Evolutionary conservation across 75 land plant genomes (phyloP), one percentile per base, ranked within the genome.

Genomic region (Sequoia sempervirens): DNA sequence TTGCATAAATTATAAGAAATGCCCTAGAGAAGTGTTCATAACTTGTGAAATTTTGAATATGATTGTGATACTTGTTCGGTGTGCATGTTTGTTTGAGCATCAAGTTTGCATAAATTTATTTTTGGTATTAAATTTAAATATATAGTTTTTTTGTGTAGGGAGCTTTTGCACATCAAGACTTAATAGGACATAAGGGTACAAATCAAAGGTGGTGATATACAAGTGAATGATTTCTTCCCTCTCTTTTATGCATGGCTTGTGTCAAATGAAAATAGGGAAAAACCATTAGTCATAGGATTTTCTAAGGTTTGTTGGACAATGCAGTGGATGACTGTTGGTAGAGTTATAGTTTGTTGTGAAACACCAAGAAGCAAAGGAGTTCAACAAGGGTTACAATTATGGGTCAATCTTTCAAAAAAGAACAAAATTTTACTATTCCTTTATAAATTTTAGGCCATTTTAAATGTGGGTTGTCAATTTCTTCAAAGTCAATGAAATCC

Each of bases 271-370:
- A 50, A 46, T 18, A 26, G n/a, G 17, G 6, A 43, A 50, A 81
- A 20, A 40, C 14, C 79, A 18, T 58, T 8, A 5, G 41, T 3
- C 38, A 28, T 76, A 20, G 32, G 38, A 38, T 32, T 34, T 73
- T 83, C 84, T 28, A 7, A 46, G 38, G 34, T 40, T 45, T 75
- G 18, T 34, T 32, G 34, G 26, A 0, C 3, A 64, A 45, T 85
- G 61, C 90, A 95, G 85, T 97, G 99, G 99, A 95, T 97, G 98
- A 95, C 96, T 15, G 98, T 95, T 10, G 96, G 99, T 4, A 91
- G 92, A 86, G 99, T 97, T 13, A 92, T 97, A 68, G 94, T 97
- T 28, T 97, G 95, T 83, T 94, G 95, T 70, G 99, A 97, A 86
- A 93, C 93, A 93, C 99, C 97, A 26, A 93, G 94, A 12, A 88